A percentile compares a stretch with the other conserved stretches of the same genome.
Evolutionary conservation across 331 rosid genomes (phyloP).

Genomic region (Stylosanthes scabra): DNA sequence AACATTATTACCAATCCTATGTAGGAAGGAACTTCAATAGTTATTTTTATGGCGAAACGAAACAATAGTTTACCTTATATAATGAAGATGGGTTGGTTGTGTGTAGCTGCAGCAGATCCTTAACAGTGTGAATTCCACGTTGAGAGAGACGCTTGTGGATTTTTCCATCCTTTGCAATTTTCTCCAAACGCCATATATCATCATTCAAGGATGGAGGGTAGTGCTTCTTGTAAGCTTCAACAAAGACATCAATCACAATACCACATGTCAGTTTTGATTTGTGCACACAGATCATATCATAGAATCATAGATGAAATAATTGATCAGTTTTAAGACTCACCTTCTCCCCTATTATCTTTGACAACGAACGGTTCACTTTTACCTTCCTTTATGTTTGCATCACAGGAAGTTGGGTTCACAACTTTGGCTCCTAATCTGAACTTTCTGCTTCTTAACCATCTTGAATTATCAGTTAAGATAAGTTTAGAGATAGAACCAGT

Average conservation of each 20-base stretch:
- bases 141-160: conserved; percentile 40
- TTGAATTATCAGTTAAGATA: conserved; percentile 72
- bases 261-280: not conserved
- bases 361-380: conserved; percentile 67
- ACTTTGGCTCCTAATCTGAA: conserved; percentile 70
- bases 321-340: conserved; percentile 52
- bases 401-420: conserved; percentile 27
- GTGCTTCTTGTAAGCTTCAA: conserved; percentile 71
- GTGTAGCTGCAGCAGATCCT: conserved; percentile 55
- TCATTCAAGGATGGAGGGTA: conserved; percentile 66
- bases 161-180: conserved; percentile 60
- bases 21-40: conserved; percentile 8
- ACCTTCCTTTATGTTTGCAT: conserved; percentile 61
- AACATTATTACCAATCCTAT: not conserved
- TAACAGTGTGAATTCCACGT: conserved; percentile 46
- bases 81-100: conserved; percentile 45
- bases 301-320: not conserved
- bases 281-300: conserved; percentile 13
- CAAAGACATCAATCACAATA: conserved; percentile 22
- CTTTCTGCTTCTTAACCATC: conserved; percentile 62
- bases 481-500: conserved; percentile 41
- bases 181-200: conserved; percentile 74
- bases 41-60: not conserved
- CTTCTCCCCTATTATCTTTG: conserved; percentile 79
- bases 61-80: conserved; percentile 45